phyloP scores from a whole-genome alignment of 768 basidiomycete species.

The Hericium rajendrae region DNA sequence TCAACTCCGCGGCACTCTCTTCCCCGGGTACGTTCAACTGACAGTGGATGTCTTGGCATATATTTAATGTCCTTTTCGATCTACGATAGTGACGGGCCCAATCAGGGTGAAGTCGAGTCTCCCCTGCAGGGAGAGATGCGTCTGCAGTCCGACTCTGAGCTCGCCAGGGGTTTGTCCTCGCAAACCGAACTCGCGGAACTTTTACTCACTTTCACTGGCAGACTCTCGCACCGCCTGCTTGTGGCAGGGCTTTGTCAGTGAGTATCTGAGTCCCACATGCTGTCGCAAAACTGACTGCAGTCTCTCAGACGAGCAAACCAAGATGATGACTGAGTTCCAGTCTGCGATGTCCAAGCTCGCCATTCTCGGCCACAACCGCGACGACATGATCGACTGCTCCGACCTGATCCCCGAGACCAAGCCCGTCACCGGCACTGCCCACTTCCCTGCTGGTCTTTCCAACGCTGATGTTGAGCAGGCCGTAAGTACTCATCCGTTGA shows the following conservation, averaged over 20 bases:
- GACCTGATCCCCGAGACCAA: conserved; percentile 32
- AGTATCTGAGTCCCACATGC: background rate
- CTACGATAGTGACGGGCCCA: conserved; percentile 23
- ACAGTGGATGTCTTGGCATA: background rate
- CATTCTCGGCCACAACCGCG: conserved; percentile 19
- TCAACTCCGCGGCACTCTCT: conserved; percentile 31
- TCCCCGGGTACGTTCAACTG: conserved; percentile 24
- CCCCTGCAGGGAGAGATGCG: conserved; percentile 34
- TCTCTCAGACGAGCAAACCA: conserved; percentile 17
- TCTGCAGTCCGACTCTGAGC: conserved; percentile 31
- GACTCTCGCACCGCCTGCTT: conserved; percentile 36
- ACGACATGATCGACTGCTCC: conserved; percentile 31
- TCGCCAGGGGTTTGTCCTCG: conserved; percentile 13
- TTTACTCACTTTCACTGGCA: background rate
- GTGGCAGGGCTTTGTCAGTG: conserved; percentile 35
- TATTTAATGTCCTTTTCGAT: conserved; percentile 2
- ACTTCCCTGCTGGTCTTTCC: conserved; percentile 25
- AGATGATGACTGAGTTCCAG: conserved; percentile 19
- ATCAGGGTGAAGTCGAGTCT: conserved; percentile 30
- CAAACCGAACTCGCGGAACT: background rate
- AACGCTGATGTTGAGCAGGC: conserved; percentile 15
- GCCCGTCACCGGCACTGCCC: conserved; percentile 18
- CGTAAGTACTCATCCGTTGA: too few relatives aligned
- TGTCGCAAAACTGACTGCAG: background rate
- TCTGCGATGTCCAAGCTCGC: conserved; percentile 22